Base-by-base conservation (phyloP, 805 yeast genomes). In the Lipomyces kockii region DNA sequence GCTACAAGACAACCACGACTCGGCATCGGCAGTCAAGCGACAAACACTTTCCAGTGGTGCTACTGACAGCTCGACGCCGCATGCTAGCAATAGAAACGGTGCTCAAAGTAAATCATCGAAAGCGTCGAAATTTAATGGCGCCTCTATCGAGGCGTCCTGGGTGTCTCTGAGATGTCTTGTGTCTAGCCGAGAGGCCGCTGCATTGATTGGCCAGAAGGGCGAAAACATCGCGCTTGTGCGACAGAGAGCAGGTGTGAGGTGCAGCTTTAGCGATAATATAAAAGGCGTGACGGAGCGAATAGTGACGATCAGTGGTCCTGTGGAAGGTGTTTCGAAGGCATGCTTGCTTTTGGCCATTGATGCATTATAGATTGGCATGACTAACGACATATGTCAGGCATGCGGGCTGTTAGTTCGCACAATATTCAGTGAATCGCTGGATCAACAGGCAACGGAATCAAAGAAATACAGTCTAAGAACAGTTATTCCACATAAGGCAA, bases 161-260 rank as follows among this genome's bases (percentile, higher is more conserved):
- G 57, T 68, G 7, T 60, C 61, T 22, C 55, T 68, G 25, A 56
- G 71, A 14, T 59, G 64, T 32, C 59, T 69, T 12, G 64, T 69
- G 12, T 64, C 72, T 8, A 22, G 29, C 1, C 63, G 71, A 5
- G 72, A 68, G 37, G 72, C 72, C n/a, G 68, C 68, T n/a, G 59
- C 66, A 35, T 25, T 69, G 58, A 67, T 68, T 14, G 71, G 68
- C 17, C 34, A 55, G 6, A 63, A 63, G 20, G 71, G 71, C 12
- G 66, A 62, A 34, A 61, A 43, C 6, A 64, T 68, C 9, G 35
- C 71, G 9, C 37, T 25, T 8, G 29, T 69, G 25, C 53, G 71
- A 27, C 49, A 57, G 46, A 11, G 8, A 11, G 58, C 64, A n/a
- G 66, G 68, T 5, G 71, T 64, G 54, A 52, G 69, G 49, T 58